A percentile compares a stretch with the other conserved stretches of the same genome.
Conservation (phyloP, 176 grass and related monocot species). For the Saccharum spontaneum region DNA sequence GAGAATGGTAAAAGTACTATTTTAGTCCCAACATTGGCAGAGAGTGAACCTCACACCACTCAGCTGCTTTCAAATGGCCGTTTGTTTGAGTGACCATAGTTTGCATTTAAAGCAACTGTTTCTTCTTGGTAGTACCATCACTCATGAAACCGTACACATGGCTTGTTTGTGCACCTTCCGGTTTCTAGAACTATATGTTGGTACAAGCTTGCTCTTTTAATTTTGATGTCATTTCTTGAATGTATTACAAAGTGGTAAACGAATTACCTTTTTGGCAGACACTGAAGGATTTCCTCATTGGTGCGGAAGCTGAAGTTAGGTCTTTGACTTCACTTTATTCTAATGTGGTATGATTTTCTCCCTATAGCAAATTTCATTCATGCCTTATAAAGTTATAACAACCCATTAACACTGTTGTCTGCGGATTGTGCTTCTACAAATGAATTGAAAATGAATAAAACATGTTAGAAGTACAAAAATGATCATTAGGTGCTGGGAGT, state of each 20-base stretch:
- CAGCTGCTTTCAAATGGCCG: not conserved
- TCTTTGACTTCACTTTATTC: slow-evolving; percentile 91
- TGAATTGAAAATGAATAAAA: not conserved
- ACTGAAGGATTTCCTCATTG: slow-evolving; percentile 79
- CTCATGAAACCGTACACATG: not conserved
- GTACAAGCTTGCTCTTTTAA: slow-evolving; percentile 5
- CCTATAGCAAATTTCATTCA: slow-evolving; percentile 7
- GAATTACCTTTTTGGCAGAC: slow-evolving; percentile 59
- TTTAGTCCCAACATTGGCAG: not conserved
- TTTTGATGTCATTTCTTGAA: not conserved
- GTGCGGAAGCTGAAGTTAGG: slow-evolving; percentile 94
- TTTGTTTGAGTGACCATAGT: not conserved
- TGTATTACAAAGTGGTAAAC: slow-evolving; percentile 13
- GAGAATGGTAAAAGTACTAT: not conserved
- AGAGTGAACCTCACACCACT: not conserved
- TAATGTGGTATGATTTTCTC: slow-evolving; percentile 72
- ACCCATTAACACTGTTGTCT: not conserved
- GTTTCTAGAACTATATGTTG: not conserved
- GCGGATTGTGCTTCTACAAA: not conserved
- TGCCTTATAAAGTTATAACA: not conserved
- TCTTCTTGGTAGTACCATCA: not conserved
- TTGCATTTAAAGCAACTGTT: not conserved
- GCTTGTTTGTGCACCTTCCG: not conserved
- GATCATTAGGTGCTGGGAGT: not conserved
- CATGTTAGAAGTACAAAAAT: not conserved